Evolutionary conservation across 2,329 filamentous ascomycete genomes (phyloP), one percentile per base, ranked within the genome.

Genomic region (Aspergillus fructus): DNA sequence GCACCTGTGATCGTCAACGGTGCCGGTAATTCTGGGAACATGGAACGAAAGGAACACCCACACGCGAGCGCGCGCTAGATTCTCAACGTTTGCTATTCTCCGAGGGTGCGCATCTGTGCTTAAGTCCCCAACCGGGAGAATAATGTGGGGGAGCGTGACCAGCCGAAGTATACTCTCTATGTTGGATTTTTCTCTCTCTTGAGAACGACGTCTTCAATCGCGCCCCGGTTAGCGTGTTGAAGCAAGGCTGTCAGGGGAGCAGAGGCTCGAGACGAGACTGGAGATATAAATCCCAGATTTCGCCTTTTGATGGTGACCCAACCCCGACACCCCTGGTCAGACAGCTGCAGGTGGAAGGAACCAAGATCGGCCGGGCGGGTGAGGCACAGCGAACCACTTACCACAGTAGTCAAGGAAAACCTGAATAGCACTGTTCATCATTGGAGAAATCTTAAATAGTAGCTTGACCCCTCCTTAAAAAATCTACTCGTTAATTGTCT

Each of bases 1-100:
- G 37, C 51, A 15, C 57, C 57, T 55, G 53, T 55, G 59, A 59
- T 61, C 19, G 33, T 53, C 53, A 49, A 54, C 49, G 42, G 27
- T 13, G 40, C 53, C 51, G 63, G 58, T 37, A 60, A 60, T 40
- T 49, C 33, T 48, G 57, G 45, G 56, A 49, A 53, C 49, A 30
- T 30, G 48, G 55, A 50, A 49, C 53, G 42, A 55, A 55, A 23
- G 37, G 55, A 55, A 33, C 27, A 42, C 21, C 45, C 21, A 49
- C 19, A 54, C 55, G 40, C 48, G 51, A 49, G 53, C 39, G 6
- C 41, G 30, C 39, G 33, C 50, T 37, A 50, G 17, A 13, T n/a
- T 46, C 45, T 19, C 30, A 30, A 49, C 27, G 23, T 46, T 43
- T n/a, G 41, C 27, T 42, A 37, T 17, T 9, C 39, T 40, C 43